Evolutionary conservation across 177 flowering plant species (phyloP).

Genomic region (Vitis hybrid): DNA sequence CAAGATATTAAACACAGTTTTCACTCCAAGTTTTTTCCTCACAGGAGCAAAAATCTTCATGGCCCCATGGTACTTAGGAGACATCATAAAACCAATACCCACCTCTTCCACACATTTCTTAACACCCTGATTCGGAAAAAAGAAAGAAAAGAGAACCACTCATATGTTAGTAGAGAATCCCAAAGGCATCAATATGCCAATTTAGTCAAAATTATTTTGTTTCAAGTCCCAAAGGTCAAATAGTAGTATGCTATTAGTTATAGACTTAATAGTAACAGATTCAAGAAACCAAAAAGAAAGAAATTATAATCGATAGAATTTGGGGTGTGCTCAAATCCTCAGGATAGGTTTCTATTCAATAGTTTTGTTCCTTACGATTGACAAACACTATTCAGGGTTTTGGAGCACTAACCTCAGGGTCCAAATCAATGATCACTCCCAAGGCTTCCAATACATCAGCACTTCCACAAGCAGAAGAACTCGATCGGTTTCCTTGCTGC

Average conservation of each 20-base stretch:
- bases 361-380: no score
- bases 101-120: conserved; percentile 66
- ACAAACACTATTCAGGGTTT: no score
- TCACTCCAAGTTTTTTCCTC: conserved; percentile 82
- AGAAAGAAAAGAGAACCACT: conserved; percentile 4
- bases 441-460: conserved; percentile 91
- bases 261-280: no score
- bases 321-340: no score
- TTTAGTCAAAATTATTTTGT: no score
- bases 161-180: no score
- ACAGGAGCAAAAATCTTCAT: conserved; percentile 91
- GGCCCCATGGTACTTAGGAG: conserved; percentile 90
- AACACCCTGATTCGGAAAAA: conserved; percentile 56
- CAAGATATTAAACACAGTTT: conserved; percentile 86
- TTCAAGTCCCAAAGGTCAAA: no score
- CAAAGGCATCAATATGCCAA: no score
- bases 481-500: conserved; percentile 97
- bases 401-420: conserved; percentile 65
- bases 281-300: no score
- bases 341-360: no score
- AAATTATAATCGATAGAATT: no score
- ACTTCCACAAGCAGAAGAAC: conserved; percentile 98
- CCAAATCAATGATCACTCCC: conserved; percentile 77
- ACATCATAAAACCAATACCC: conserved; percentile 97
- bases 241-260: no score